These are phyloP conservation scores for Cynanchum wilfordii DNA, from an alignment of 257 asterid species.

Conservation along the genomic window DNA sequence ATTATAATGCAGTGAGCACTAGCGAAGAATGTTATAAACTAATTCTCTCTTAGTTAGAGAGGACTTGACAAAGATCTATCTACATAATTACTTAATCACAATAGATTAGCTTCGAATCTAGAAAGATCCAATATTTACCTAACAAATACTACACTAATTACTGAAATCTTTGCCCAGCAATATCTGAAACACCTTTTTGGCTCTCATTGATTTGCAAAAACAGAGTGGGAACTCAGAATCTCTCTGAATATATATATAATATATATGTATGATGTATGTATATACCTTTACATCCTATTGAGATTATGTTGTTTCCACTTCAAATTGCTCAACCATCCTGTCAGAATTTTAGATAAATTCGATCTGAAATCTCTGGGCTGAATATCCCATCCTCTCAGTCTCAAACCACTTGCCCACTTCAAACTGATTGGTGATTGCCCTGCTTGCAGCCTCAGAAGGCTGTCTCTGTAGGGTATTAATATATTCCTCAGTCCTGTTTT, in stretches of 20 bases:
- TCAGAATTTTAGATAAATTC: neutral
- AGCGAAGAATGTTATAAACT: neutral
- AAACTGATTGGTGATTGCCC: slow-evolving; percentile 38
- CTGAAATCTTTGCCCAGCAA: neutral
- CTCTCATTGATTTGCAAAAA: neutral
- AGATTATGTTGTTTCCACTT: slow-evolving; percentile 42
- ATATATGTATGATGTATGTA: too few relatives aligned
- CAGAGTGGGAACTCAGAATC: neutral
- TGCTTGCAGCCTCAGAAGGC: slow-evolving; percentile 58
- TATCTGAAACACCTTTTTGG: neutral
- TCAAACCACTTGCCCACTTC: slow-evolving; percentile 35
- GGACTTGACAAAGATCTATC: neutral
- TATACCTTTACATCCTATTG: slow-evolving; percentile 17
- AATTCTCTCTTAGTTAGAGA: too few relatives aligned
- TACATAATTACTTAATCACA: neutral
- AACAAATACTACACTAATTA: neutral
- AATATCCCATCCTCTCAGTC: neutral
- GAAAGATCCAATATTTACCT: neutral
- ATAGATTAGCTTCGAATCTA: neutral
- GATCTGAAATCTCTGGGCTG: slow-evolving; percentile 22
- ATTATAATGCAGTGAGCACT: neutral
- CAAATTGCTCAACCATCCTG: slow-evolving; percentile 42
- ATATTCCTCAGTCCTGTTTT: slow-evolving; percentile 72
- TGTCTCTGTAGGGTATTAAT: slow-evolving; percentile 75
- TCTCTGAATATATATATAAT: neutral